Conservation (phyloP, 768 basidiomycete species). For the Auricularia sp. region DNA sequence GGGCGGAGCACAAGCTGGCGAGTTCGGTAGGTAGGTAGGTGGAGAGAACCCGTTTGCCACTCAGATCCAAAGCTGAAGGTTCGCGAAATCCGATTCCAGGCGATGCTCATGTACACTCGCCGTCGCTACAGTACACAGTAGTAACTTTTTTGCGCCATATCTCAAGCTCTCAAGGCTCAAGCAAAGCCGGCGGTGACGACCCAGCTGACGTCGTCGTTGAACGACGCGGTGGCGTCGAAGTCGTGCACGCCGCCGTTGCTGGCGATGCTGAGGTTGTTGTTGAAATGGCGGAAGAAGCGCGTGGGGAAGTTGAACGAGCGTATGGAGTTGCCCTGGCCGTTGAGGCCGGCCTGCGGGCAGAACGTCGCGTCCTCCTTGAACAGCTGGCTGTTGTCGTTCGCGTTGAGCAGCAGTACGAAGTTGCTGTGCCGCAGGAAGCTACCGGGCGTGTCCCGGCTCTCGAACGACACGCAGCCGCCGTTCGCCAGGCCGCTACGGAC, state of each 20-base stretch:
- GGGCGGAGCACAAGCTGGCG: too few relatives aligned
- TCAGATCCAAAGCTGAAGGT: too few relatives aligned
- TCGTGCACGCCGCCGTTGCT: background rate
- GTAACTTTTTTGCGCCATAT: too few relatives aligned
- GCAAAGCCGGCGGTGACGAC: background rate
- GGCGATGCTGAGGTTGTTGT: background rate
- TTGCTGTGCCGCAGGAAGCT: slow-evolving; percentile 1
- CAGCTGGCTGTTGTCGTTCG: background rate
- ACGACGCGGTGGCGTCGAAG: background rate
- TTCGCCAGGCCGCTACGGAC: background rate
- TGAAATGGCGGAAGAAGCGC: slow-evolving; percentile 1
- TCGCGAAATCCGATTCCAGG: too few relatives aligned
- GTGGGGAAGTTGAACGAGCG: background rate
- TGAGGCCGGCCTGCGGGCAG: slow-evolving; percentile 1
- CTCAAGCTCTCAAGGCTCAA: too few relatives aligned
- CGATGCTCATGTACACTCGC: too few relatives aligned
- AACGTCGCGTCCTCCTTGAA: slow-evolving; percentile 2
- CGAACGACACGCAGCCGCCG: slow-evolving; percentile 2
- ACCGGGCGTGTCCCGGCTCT: background rate
- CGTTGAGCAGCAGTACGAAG: background rate
- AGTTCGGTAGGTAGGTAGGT: too few relatives aligned
- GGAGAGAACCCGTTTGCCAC: too few relatives aligned
- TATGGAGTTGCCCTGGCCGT: slow-evolving; percentile 1
- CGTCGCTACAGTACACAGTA: too few relatives aligned
- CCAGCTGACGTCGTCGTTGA: background rate